phyloP scores from a whole-genome alignment of 495 filamentous ascomycete species.

The Aspergillus funiculosus region DNA sequence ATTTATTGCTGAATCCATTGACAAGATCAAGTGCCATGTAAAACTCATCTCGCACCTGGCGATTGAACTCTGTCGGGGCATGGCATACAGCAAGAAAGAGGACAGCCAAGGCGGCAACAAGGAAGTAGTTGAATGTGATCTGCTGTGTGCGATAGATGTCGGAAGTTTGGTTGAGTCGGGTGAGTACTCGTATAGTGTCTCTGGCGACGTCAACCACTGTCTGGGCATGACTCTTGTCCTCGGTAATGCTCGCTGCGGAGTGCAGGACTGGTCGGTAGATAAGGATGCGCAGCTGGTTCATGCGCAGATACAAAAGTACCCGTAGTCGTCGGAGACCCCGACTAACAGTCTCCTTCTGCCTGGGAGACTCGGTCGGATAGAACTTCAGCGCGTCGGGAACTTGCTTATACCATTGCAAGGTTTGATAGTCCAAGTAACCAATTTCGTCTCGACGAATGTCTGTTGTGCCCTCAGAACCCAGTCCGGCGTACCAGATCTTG shows the following conservation, averaged over 20 bases:
- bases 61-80: constrained; percentile 70
- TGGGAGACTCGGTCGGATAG: constrained; percentile 47
- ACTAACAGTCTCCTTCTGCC: constrained; percentile 35
- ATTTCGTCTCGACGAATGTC: constrained; percentile 59
- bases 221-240: constrained; percentile 61
- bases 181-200: constrained; percentile 70
- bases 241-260: constrained; percentile 66
- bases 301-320: constrained; percentile 57
- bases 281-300: constrained; percentile 79
- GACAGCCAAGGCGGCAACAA: constrained; percentile 72
- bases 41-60: constrained; percentile 72
- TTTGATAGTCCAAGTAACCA: constrained; percentile 67
- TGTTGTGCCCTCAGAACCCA: constrained; percentile 43
- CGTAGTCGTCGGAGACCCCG: constrained; percentile 47
- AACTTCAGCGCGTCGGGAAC: constrained; percentile 55
- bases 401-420: constrained; percentile 71
- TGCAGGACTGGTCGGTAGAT: constrained; percentile 79
- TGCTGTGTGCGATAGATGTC: constrained; percentile 77
- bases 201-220: constrained; percentile 72
- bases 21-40: constrained; percentile 81
- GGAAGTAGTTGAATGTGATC: constrained; percentile 82
- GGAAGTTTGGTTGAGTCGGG: constrained; percentile 69
- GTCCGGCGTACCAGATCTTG: constrained; percentile 67
- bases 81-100: constrained; percentile 80
- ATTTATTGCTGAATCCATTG: constrained; percentile 71